phyloP scores from a whole-genome alignment of 2,329 filamentous ascomycete species.

The Epichloe aotearoae region DNA sequence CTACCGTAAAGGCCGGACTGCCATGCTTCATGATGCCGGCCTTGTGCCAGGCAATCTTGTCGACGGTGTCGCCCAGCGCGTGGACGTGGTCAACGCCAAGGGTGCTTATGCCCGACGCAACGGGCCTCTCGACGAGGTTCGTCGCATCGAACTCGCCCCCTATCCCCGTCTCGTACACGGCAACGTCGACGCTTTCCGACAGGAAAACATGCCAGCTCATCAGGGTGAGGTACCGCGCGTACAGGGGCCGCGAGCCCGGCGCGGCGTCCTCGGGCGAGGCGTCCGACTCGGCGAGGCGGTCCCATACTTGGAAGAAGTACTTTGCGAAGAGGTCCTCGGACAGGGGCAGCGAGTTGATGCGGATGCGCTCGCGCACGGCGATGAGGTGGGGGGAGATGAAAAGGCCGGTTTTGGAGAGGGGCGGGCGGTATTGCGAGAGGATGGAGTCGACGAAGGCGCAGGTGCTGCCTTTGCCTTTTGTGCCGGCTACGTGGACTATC shows the following conservation, averaged over 20 bases:
- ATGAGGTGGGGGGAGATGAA: slow-evolving; percentile 62
- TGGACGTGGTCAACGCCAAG: slow-evolving; percentile 57
- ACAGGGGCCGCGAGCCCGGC: slow-evolving; percentile 35
- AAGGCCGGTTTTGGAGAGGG: slow-evolving; percentile 40
- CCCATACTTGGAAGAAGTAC: slow-evolving; percentile 59
- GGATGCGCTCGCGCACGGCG: slow-evolving; percentile 53
- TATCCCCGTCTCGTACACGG: slow-evolving; percentile 54
- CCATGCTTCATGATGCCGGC: slow-evolving; percentile 55
- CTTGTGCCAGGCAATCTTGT: slow-evolving; percentile 62
- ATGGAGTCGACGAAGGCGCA: slow-evolving; percentile 56
- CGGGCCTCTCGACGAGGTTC: slow-evolving; percentile 46
- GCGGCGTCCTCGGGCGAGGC: slow-evolving; percentile 20
- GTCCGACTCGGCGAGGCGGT: slow-evolving; percentile 31
- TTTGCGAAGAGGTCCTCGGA: slow-evolving; percentile 44
- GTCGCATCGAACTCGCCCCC: slow-evolving; percentile 61
- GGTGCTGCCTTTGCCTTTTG: slow-evolving; percentile 65
- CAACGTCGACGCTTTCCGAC: slow-evolving; percentile 45
- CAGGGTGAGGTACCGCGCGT: slow-evolving; percentile 51
- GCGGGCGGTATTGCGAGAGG: slow-evolving; percentile 35
- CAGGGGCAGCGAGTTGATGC: slow-evolving; percentile 45
- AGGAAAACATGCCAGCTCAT: slow-evolving; percentile 55
- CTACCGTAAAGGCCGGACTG: slow-evolving; percentile 42
- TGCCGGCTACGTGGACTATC: slow-evolving; percentile 57
- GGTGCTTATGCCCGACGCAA: slow-evolving; percentile 48
- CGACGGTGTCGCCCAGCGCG: slow-evolving; percentile 47